Evolutionary conservation across 805 yeast genomes (phyloP).

Genomic region (Peterozyma xylosa): DNA sequence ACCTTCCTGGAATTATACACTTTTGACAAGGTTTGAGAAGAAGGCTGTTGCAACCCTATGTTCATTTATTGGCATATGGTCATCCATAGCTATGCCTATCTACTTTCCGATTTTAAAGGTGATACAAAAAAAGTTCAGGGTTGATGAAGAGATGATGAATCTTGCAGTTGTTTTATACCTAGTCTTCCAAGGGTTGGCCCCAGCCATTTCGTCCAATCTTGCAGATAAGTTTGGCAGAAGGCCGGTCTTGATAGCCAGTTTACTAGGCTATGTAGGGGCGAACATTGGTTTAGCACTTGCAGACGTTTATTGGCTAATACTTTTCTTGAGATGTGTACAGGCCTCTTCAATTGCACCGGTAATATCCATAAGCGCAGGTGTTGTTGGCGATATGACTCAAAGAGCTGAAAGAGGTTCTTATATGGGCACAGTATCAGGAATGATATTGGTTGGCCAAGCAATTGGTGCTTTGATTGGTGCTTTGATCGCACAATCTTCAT

Average conservation of each 20-base stretch:
- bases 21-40: conserved; percentile 35
- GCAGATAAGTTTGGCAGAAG: conserved; percentile 65
- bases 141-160: conserved; percentile 46
- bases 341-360: conserved; percentile 71
- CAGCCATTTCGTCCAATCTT: conserved; percentile 51
- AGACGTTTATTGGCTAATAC: conserved; percentile 43
- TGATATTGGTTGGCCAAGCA: conserved; percentile 58
- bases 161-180: conserved; percentile 63
- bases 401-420: conserved; percentile 54
- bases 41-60: conserved; percentile 29
- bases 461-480: conserved; percentile 61
- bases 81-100: conserved; percentile 61
- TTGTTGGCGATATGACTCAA: conserved; percentile 59
- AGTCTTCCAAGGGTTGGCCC: conserved; percentile 62
- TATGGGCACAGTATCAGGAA: conserved; percentile 55
- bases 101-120: conserved; percentile 64
- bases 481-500: conserved; percentile 28
- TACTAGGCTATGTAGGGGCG: conserved; percentile 43
- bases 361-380: conserved; percentile 56
- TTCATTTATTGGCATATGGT: conserved; percentile 50
- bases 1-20: conserved; percentile 23
- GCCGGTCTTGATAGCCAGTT: conserved; percentile 46
- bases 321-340: conserved; percentile 58
- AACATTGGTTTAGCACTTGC: conserved; percentile 52
- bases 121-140: conserved; percentile 41